A percentile compares a stretch with the other conserved stretches of the same genome.
Evolutionary conservation across 176 grass and related monocot genomes (phyloP).

Genomic region (Saccharum spontaneum): DNA sequence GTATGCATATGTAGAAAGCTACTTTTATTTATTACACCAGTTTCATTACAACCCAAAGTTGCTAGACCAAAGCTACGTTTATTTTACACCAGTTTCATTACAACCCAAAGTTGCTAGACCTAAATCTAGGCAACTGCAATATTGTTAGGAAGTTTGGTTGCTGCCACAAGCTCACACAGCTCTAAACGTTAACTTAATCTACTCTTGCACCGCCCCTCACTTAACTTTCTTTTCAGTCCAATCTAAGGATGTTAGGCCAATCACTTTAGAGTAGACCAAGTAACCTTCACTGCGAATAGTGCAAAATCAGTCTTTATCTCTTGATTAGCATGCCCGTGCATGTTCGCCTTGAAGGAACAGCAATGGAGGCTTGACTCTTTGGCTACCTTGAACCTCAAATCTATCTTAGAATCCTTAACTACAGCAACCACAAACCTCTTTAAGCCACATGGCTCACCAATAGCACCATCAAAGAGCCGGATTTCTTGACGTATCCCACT

Average conservation of each 20-base stretch:
- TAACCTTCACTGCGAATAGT: not conserved
- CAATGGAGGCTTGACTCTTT: not conserved
- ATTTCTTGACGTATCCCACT: conserved; percentile 1
- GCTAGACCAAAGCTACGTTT: not conserved
- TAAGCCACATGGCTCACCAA: not conserved
- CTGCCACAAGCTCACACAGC: not conserved
- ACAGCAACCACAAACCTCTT: conserved; percentile 30
- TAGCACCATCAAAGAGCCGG: conserved; percentile 7
- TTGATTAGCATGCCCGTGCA: not conserved
- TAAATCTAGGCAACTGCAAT: not conserved
- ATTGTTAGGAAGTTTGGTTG: not conserved
- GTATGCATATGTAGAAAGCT: too few species aligned
- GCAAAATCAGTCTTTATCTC: not conserved
- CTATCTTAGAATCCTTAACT: not conserved
- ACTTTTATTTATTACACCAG: not conserved
- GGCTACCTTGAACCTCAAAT: conserved; percentile 23
- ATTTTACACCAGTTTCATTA: too few species aligned
- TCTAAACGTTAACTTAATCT: too few species aligned
- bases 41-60: not conserved
- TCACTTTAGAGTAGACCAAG: not conserved
- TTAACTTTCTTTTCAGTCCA: not conserved
- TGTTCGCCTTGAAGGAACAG: not conserved
- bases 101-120: too few species aligned
- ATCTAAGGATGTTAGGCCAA: not conserved
- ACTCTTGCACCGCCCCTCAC: too few species aligned